Evolutionary conservation across 495 filamentous ascomycete species (phyloP), one percentile per base, ranked within the genome.

Genomic region (Penicillium roqueforti): DNA sequence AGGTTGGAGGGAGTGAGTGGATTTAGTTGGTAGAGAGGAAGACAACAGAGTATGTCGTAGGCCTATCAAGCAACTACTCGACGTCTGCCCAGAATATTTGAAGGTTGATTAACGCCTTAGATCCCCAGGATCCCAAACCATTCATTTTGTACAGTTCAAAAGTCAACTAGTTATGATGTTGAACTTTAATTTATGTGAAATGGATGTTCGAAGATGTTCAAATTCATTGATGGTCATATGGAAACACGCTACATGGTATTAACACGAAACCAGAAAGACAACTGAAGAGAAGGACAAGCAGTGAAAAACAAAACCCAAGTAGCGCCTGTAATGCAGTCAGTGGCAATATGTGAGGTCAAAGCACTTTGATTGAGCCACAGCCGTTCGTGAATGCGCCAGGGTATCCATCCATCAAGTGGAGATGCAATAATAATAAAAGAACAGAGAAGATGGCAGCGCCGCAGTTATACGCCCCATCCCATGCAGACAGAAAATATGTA

Each of bases 321-420:
- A 43, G 29, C 55, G 50, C 55, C 55, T 34, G 37, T 26, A 14
- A 58, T 58, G 50, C 55, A 43, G 31, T 39, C 20, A 49, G 29
- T 36, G 18, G 28, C n/a, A 22, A 52, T 3, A 47, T 26, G 3
- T 37, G 28, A 55, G 28, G 1, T 16, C 16, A 48, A 18, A 19
- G 13, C 32, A 18, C 22, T 4, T 37, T 26, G n/a, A 26, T 25
- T 28, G 42, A 29, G 11, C 11, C 18, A 22, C 8, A 36, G 29
- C 48, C 18, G 23, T 46, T 40, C 1, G 40, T 37, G 31, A 58
- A 54, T 38, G 59, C 59, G 47, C 59, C 61, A 26, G 61, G 61
- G 58, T 65, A 65, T 65, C 58, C 50, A 51, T 44, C 28, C 43
- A 63, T 60, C 44, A 23, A 47, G 13, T 14, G 18, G 38, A 53